These are phyloP conservation scores for Leccinum longicurvipes DNA, from an alignment of 768 basidiomycete species.

Conservation along the genomic window DNA sequence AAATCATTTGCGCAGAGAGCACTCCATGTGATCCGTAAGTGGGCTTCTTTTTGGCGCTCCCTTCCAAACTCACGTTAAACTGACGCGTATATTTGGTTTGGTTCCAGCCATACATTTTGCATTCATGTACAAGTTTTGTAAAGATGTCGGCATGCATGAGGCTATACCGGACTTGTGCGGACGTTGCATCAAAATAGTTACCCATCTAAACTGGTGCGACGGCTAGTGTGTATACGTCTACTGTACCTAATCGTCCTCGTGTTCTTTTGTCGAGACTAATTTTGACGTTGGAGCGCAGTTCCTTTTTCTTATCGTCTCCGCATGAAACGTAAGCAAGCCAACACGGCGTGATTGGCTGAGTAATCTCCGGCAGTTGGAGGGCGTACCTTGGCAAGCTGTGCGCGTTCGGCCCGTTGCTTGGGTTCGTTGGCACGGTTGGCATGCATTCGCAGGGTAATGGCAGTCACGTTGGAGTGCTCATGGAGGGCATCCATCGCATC, in stretches of 20 bases:
- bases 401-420: background rate
- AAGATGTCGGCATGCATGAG: background rate
- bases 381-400: conserved; percentile 24
- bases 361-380: conserved; percentile 5
- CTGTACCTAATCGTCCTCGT: conserved; percentile 6
- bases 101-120: background rate
- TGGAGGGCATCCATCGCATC: background rate
- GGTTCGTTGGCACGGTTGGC: background rate
- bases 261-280: conserved; percentile 1
- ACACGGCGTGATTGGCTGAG: background rate
- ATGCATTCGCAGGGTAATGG: background rate
- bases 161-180: background rate
- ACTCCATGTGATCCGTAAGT: conserved; percentile 6
- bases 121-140: background rate
- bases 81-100: conserved; percentile 1
- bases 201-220: background rate
- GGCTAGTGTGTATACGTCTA: background rate
- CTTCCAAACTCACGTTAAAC: background rate
- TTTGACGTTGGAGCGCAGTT: background rate
- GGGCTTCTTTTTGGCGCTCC: background rate
- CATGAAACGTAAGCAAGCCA: background rate
- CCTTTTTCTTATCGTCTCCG: conserved; percentile 8
- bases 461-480: background rate
- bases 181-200: background rate
- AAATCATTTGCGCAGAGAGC: conserved; percentile 13